phyloP scores from a whole-genome alignment of 1,284 basidiomycete species.

The Cryptococcus sp. region DNA sequence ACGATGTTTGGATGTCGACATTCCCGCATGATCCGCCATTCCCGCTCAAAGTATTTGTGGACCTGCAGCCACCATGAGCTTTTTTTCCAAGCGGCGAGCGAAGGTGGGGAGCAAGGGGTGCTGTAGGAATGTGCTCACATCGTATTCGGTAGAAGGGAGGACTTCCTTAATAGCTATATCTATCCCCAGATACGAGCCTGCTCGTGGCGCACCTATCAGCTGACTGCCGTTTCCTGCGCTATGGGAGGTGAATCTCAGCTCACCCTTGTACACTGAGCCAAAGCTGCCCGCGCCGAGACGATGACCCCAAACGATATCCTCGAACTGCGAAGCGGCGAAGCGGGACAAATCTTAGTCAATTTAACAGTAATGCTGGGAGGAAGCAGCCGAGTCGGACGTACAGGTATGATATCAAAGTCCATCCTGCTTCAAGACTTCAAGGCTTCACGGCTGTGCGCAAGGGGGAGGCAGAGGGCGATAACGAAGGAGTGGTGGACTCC shows the following conservation, averaged over 20 bases:
- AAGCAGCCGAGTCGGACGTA: conserved; percentile 46
- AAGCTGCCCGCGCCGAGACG: conserved; percentile 88
- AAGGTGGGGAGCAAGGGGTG: no score
- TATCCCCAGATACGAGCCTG: conserved; percentile 87
- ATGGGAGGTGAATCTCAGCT: conserved; percentile 1
- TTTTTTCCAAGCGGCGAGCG: no score
- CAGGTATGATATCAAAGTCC: conserved; percentile 81
- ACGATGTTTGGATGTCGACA: conserved; percentile 90
- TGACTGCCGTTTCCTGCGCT: not conserved
- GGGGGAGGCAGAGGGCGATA: not conserved
- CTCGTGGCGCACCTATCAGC: not conserved
- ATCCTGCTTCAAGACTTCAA: conserved; percentile 18
- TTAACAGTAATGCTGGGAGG: not conserved
- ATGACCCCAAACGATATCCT: conserved; percentile 78
- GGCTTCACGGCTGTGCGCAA: not conserved
- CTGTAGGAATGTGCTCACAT: conserved; percentile 54
- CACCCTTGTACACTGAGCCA: conserved; percentile 88
- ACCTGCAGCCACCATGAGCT: conserved; percentile 51
- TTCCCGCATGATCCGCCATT: conserved; percentile 93
- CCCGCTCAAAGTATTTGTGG: conserved; percentile 94
- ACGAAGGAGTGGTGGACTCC: not conserved
- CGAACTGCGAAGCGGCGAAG: conserved; percentile 61
- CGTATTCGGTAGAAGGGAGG: conserved; percentile 81
- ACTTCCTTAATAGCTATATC: conserved; percentile 97
- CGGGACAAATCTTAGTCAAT: conserved; percentile 2